Percentiles rank a stretch among this genome's conserved stretches.
These are phyloP conservation scores for Huntiella savannae DNA, from an alignment of 2,329 filamentous ascomycete genomes.

Conservation along the genomic window DNA sequence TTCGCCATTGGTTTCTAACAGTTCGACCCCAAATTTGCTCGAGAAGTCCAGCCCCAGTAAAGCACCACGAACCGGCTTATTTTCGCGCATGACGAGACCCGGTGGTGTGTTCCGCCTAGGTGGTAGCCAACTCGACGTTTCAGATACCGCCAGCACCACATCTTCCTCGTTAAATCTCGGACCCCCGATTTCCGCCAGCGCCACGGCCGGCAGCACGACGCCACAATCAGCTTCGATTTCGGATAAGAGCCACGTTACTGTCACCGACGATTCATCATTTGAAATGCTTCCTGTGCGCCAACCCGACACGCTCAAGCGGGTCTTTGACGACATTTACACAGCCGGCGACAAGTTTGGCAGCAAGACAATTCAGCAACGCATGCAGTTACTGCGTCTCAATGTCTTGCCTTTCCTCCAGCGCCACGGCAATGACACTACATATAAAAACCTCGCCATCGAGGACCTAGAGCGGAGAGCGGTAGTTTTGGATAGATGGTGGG, in stretches of 20 bases:
- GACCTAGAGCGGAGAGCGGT: slow-evolving; percentile 63
- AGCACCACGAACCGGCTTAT: slow-evolving; percentile 19
- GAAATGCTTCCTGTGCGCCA: slow-evolving; percentile 22
- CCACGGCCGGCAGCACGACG: slow-evolving; percentile 18
- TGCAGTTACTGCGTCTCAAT: slow-evolving; percentile 50
- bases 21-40: no score
- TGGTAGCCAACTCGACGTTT: slow-evolving; percentile 19
- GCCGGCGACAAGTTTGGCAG: slow-evolving; percentile 39
- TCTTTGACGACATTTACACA: slow-evolving; percentile 35
- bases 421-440: slow-evolving; percentile 49
- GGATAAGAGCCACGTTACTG: slow-evolving; percentile 21
- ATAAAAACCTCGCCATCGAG: slow-evolving; percentile 46
- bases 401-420: slow-evolving; percentile 61
- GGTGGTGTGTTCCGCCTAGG: slow-evolving; percentile 24
- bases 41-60: no score
- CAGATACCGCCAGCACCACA: slow-evolving; percentile 24
- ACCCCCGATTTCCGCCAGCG: slow-evolving; percentile 20
- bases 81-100: slow-evolving; percentile 30
- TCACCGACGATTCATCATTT: slow-evolving; percentile 26
- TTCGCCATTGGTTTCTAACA: slow-evolving; percentile 1
- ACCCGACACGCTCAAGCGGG: slow-evolving; percentile 35
- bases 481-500: slow-evolving; percentile 86
- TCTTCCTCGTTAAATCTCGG: slow-evolving; percentile 29
- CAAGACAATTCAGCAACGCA: slow-evolving; percentile 46
- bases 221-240: slow-evolving; percentile 21